Percentiles rank a stretch among this genome's conserved stretches.
phyloP scores from a whole-genome alignment of 176 grass and related monocot genomes.

The Oryza glaberrima region DNA sequence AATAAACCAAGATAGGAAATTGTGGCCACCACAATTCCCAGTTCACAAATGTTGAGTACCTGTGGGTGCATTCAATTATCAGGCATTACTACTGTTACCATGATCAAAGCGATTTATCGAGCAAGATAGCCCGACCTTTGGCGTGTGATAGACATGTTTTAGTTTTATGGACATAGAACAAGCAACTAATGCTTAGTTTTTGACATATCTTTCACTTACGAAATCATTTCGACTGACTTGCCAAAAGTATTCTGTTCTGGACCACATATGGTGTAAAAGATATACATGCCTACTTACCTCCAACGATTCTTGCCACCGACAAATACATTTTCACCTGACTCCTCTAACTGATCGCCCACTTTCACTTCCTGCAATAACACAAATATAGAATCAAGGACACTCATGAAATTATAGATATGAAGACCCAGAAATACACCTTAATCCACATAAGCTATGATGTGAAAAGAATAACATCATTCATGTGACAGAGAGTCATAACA shows the following conservation, averaged over 20 bases:
- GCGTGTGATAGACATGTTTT: neutral
- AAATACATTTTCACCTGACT: conserved; percentile 91
- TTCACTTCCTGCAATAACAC: conserved; percentile 68
- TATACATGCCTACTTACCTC: conserved; percentile 58
- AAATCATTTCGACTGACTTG: neutral
- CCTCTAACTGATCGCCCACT: conserved; percentile 71
- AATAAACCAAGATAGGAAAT: conserved; percentile 82
- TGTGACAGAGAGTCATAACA: neutral
- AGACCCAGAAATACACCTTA: neutral
- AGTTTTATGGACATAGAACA: neutral
- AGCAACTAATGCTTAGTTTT: neutral
- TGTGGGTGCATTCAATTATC: neutral
- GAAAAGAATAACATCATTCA: neutral
- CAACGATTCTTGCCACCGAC: conserved; percentile 94
- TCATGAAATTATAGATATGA: neutral
- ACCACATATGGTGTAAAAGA: neutral
- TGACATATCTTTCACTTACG: neutral
- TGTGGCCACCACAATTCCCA: conserved; percentile 97
- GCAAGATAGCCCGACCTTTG: neutral
- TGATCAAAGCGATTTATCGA: neutral
- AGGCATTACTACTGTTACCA: conserved; percentile 10
- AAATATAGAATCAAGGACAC: neutral
- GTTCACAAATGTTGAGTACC: conserved; percentile 89
- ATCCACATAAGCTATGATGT: conserved; percentile 9
- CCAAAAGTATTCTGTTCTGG: conserved; percentile 1